Percentiles rank a stretch among this genome's conserved stretches.
Conservation (phyloP, 139 green algal genomes). For the Chlamydomonas sp. region DNA sequence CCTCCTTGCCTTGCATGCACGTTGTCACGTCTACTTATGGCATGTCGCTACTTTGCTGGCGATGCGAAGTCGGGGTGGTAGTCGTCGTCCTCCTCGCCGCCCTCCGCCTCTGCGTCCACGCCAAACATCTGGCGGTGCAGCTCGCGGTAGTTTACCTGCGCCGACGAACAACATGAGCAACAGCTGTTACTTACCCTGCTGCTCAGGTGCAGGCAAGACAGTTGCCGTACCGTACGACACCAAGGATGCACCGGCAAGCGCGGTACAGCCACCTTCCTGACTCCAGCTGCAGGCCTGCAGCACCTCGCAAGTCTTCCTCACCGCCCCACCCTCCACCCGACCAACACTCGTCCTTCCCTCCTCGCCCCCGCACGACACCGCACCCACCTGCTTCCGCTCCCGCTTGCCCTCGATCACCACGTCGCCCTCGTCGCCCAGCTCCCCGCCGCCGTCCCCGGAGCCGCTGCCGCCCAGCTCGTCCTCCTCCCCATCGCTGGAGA, state of each 20-base stretch:
- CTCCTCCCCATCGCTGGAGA: neutral
- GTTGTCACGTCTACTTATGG: too few species aligned
- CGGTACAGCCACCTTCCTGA: too few species aligned
- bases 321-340: neutral
- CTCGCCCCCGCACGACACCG: neutral
- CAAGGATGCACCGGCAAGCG: too few species aligned
- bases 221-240: too few species aligned
- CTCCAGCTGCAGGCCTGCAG: neutral
- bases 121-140: constrained; percentile 74
- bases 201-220: neutral
- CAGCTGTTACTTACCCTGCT: neutral
- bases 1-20: too few species aligned
- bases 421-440: neutral
- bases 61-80: constrained; percentile 46
- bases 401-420: constrained; percentile 19
- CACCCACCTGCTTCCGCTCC: constrained; percentile 29
- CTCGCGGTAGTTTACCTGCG: constrained; percentile 64
- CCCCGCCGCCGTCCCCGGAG: neutral
- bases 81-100: constrained; percentile 53
- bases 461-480: constrained; percentile 5
- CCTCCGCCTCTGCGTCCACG: constrained; percentile 15
- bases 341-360: neutral
- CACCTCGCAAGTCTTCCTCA: neutral
- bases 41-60: neutral
- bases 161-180: neutral